Base-by-base conservation (phyloP, 495 filamentous ascomycete genomes). In the Massariosphaeria phaeospora region DNA sequence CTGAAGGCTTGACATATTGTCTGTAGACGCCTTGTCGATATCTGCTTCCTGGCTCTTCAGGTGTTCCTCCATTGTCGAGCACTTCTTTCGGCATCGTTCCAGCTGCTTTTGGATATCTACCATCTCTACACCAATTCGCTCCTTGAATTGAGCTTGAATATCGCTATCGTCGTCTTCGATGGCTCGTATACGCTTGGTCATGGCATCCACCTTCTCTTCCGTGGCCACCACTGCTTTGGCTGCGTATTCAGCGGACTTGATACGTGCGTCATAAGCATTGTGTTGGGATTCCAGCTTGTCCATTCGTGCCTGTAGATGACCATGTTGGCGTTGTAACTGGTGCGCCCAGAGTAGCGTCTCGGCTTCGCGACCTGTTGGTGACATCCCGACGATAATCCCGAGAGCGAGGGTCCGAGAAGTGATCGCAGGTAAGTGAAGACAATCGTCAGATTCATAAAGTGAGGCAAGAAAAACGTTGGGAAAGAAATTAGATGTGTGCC, bases 241-340 rank as follows among this genome's bases (percentile, higher is more conserved):
- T 5, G 27, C 31, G 7, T 30, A 30, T 23, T 63, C 55, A 13
- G 27, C 30, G 1, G 33, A 29, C 26, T 45, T 47, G 29, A 55
- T 39, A 11, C 48, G 44, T 4, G n/a, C 27, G 15, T 53, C 43
- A 21, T 35, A 41, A 11, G n/a, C 17, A 31, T 35, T 24, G 17
- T 38, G n/a, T 18, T 29, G 25, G 10, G 34, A 36, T 42, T 70
- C 68, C 2, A 70, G 34, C 6, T 58, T 42, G 17, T 61, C 48
- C 39, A 70, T 59, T 20, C 69, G 69, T 11, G 48, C 35, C 9
- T 67, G 65, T 7, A 72, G 48, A 38, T 63, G 33, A 8, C 21
- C 49, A 40, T 72, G 57, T 48, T 71, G 64, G 8, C 61, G 51
- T 45, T 70, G 70, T 7, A 72, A 45, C 48, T 70, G 67, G 29